Base-by-base conservation (phyloP, 1,284 basidiomycete genomes). In the Salmacisia buchloeana region DNA sequence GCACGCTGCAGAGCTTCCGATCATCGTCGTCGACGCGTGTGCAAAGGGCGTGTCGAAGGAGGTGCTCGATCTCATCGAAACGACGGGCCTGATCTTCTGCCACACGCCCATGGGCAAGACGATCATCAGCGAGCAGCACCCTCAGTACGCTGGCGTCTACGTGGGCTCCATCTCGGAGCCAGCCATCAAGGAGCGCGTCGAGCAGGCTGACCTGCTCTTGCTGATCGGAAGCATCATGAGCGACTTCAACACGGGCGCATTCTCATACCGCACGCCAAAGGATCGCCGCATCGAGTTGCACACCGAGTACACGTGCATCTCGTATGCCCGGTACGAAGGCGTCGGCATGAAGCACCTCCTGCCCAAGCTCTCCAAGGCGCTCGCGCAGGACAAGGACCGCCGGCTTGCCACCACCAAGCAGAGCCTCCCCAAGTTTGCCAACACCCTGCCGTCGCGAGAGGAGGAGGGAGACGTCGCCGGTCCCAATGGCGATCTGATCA, bases 201-300 rank as follows among this genome's bases (percentile, higher is more conserved):
- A 97, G 81, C 82, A 80, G 1, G 87, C 92, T 10, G 92, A 91
- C 74, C 84, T 97, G 59, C 87, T 94, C 63, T 82, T 97, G 34
- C 90, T 88, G 39, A 83, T 96, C 65, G 94, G 94, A 23, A 82
- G 84, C 0, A 82, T 96, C 58, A 87, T 87, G 81, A 88, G 85
- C 64, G 94, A 97, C 80, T 96, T 94, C 84, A 97, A 97, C 79
- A 89, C 89, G 18, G 91, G 89, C 52, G 88, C 88, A 80, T 91
- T 74, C 58, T n/a, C 39, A 43, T 68, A 63, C 59, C 58, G 63
- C 21, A 73, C 34, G 39, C 61, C 64, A 34, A 62, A 60, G 69
- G 46, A 73, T 54, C 65, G 79, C 63, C 77, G 79, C 13, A 79
- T 84, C 63, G 82, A 93, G 86, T 83, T 97, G 12, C 94, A 97